Conservation (phyloP, 1,139 yeast genomes). For the Saccharomyces hybrid region DNA sequence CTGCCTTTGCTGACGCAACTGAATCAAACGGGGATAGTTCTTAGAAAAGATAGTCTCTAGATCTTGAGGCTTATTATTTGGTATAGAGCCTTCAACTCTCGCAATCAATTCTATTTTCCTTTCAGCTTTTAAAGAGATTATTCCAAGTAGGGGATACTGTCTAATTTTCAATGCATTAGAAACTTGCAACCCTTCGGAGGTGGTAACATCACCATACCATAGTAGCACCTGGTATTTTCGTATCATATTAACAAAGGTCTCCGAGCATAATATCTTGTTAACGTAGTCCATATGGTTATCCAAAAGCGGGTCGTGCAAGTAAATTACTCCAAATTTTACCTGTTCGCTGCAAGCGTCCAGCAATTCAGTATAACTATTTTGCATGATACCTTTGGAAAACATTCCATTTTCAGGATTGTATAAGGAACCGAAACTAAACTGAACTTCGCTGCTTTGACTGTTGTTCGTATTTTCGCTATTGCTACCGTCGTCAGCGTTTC, state of each 20-base stretch:
- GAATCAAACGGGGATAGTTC: slow-evolving; percentile 53
- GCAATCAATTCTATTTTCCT: slow-evolving; percentile 57
- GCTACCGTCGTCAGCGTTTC: background rate
- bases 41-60: slow-evolving; percentile 41
- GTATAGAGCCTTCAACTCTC: slow-evolving; percentile 54
- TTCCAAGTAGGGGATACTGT: slow-evolving; percentile 72
- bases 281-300: slow-evolving; percentile 54
- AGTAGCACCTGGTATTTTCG: slow-evolving; percentile 46
- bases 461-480: background rate
- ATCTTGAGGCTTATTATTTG: slow-evolving; percentile 26
- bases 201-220: slow-evolving; percentile 83
- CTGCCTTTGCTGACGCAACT: slow-evolving; percentile 54
- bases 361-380: slow-evolving; percentile 24
- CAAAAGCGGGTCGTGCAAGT: slow-evolving; percentile 66
- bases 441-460: background rate
- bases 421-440: slow-evolving; percentile 20
- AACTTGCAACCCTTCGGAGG: slow-evolving; percentile 75
- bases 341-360: slow-evolving; percentile 23
- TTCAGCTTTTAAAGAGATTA: slow-evolving; percentile 50
- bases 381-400: slow-evolving; percentile 15
- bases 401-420: slow-evolving; percentile 22
- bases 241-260: slow-evolving; percentile 46
- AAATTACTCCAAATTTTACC: slow-evolving; percentile 53
- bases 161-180: slow-evolving; percentile 70
- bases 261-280: slow-evolving; percentile 48